Evolutionary conservation across 345 rosid species (phyloP), one percentile per base, ranked within the genome.

Genomic region (Firmiana major): DNA sequence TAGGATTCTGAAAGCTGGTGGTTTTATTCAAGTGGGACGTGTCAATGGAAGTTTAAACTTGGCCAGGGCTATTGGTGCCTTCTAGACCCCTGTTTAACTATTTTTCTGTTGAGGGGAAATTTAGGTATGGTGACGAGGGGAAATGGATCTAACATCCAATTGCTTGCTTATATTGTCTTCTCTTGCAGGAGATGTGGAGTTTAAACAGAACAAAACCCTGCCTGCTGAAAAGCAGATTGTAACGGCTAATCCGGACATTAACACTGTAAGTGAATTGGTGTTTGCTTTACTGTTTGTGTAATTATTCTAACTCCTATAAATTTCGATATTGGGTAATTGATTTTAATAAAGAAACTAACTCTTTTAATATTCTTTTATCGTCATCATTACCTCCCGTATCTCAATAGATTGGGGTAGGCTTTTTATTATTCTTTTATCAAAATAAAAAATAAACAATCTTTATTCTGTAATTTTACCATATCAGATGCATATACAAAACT

Each of bases 11-110:
- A 92, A 90, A 81, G 97, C 90, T 60, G 94, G 97, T 77, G 94
- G 94, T 60, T 90, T 87, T 84, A 90, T 92, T 46, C 92, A 90
- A 79, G 89, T 86, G 43, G 94, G 97, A 71, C 89, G 97, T 59
- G 89, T 92, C 73, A 92, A 92, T 84, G 94, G 94, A 79, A 89
- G 93, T 78, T 87, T 92, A 77, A 92, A 92, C 84, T 87, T 90
- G 81, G 83, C 97, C 66, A 87, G 94, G 74, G 94, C 97, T 34
- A 92, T 92, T 63, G 94, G 94, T 92, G 84, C 38, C 31, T 28
- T 74, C 51, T 58, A 53, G 19, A 59, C 38, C 31, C 46, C n/a
- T 2, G 34, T 63, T 63, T 16, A 63, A 63, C 5, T 31, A 63
- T 63, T 31, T 31, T 62, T 63, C 21, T 15, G 7, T 12, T 12